Conservation (phyloP, 1,284 basidiomycete species). For the Apiotrichum porosum region DNA sequence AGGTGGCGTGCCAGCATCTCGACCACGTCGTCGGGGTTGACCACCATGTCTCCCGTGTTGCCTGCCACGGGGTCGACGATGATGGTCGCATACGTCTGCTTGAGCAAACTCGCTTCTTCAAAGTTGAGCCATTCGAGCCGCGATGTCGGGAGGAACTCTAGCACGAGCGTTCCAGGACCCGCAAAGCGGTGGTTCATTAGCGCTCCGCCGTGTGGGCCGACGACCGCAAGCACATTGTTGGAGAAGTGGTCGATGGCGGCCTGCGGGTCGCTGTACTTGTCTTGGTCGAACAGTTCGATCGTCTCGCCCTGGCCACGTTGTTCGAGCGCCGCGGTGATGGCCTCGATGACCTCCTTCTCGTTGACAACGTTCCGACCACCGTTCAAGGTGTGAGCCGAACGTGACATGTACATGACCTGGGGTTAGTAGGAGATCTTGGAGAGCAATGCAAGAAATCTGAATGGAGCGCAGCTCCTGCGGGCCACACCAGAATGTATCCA, state of each 20-base stretch:
- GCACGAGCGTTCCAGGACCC: background rate
- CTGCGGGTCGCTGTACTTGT: background rate
- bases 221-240: background rate
- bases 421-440: too few species aligned
- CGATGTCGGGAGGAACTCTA: slow-evolving; percentile 1
- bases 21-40: background rate
- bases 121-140: background rate
- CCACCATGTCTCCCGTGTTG: background rate
- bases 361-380: background rate
- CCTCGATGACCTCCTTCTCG: background rate
- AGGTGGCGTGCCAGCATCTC: background rate
- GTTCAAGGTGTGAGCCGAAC: background rate
- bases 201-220: slow-evolving; percentile 4
- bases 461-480: too few species aligned
- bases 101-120: slow-evolving; percentile 1
- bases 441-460: too few species aligned
- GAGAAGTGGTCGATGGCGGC: background rate
- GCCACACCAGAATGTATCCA: too few species aligned
- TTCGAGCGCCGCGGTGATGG: background rate
- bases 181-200: slow-evolving; percentile 7
- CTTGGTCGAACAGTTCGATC: background rate
- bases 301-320: background rate
- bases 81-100: slow-evolving; percentile 39
- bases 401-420: slow-evolving; percentile 4
- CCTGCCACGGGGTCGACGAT: background rate